A percentile compares a stretch with the other conserved stretches of the same genome.
Conservation (phyloP, 352 stramenopile species). For the Pythium pectinolyticum region DNA sequence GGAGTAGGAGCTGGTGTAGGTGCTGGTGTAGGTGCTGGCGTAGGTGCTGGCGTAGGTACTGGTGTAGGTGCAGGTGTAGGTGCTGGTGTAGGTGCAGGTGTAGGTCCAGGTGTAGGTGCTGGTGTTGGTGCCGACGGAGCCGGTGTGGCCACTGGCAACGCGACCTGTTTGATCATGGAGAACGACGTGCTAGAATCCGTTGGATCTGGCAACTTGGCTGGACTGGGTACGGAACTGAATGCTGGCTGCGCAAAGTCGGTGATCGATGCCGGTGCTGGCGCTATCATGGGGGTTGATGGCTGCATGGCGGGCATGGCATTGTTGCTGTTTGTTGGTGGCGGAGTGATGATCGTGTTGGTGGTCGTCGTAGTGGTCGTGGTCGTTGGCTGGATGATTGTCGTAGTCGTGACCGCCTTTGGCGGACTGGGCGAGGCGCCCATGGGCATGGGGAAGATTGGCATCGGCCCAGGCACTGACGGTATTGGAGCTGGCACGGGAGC, state of each 20-base stretch:
- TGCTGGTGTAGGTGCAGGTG: not conserved
- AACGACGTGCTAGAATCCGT: constrained; percentile 1
- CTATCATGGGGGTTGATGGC: not conserved
- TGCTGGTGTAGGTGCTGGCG: not conserved
- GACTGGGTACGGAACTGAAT: constrained; percentile 2
- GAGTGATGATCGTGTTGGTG: constrained; percentile 4
- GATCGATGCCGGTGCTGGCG: not conserved
- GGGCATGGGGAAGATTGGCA: not conserved
- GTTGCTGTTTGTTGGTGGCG: not conserved
- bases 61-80: not conserved
- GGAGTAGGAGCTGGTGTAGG: constrained; percentile 1
- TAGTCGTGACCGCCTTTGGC: constrained; percentile 14
- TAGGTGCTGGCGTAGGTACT: not conserved
- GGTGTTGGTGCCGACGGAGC: not conserved
- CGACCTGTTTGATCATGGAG: constrained; percentile 12
- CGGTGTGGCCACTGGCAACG: not conserved
- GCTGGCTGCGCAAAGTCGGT: constrained; percentile 9
- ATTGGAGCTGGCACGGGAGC: constrained; percentile 1
- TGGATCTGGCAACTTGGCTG: constrained; percentile 7
- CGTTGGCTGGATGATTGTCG: constrained; percentile 7
- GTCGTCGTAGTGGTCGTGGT: constrained; percentile 14
- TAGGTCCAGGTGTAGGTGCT: not conserved
- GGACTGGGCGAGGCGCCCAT: constrained; percentile 5
- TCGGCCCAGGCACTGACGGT: not conserved
- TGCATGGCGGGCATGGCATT: not conserved